phyloP scores from a whole-genome alignment of 2,329 filamentous ascomycete genomes.

The Trichophyton mentagrophytes region DNA sequence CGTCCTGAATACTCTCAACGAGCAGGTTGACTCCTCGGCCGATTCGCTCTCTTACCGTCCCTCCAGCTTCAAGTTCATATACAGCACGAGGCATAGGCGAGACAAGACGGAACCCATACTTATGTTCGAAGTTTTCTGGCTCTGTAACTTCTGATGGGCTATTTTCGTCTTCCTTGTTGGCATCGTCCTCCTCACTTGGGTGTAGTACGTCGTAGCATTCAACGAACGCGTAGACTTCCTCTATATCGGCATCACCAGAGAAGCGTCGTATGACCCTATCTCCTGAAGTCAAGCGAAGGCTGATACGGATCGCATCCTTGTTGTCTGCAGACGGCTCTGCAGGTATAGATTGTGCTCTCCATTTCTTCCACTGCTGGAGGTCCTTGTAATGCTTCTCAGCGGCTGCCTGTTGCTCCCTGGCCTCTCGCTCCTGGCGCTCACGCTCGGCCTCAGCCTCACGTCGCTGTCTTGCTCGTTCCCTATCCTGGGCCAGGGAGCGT shows the following conservation, averaged over 20 bases:
- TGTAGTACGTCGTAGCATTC: constrained; percentile 67
- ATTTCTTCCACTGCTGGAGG: constrained; percentile 60
- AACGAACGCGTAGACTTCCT: constrained; percentile 91
- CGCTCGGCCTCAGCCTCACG: constrained; percentile 59
- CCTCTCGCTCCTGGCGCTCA: constrained; percentile 52
- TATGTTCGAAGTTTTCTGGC: constrained; percentile 61
- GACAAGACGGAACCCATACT: constrained; percentile 74
- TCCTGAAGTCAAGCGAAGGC: constrained; percentile 49
- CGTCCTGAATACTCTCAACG: constrained; percentile 55
- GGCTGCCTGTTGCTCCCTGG: constrained; percentile 50
- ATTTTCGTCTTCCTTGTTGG: constrained; percentile 5
- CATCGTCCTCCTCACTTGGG: constrained; percentile 17
- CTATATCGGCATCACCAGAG: constrained; percentile 52
- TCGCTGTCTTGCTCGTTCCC: constrained; percentile 65
- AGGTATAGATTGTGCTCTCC: constrained; percentile 57
- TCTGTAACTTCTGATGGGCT: constrained; percentile 14
- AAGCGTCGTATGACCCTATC: constrained; percentile 71
- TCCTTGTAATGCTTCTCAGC: constrained; percentile 46
- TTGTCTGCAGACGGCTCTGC: constrained; percentile 53
- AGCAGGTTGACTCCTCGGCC: constrained; percentile 78
- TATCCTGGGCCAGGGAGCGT: constrained; percentile 72
- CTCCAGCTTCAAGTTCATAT: constrained; percentile 55
- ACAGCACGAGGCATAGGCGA: constrained; percentile 74
- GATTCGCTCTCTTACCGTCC: constrained; percentile 58
- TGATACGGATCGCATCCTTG: constrained; percentile 61